Base-by-base conservation (phyloP, 2,329 filamentous ascomycete genomes). In the Cercospora berteroae region DNA sequence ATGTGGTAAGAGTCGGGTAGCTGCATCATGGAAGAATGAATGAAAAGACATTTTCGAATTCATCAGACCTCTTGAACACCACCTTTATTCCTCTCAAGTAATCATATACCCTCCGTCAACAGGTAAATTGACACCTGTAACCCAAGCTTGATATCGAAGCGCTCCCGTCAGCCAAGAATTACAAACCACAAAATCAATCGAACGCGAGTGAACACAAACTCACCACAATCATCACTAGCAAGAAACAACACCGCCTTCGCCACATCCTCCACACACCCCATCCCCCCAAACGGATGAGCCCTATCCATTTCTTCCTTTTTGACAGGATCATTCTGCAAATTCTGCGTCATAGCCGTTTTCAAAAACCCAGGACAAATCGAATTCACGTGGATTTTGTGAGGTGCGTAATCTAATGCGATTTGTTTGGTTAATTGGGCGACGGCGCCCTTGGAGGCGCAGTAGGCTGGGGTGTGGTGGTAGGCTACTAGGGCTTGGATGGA, bases 351-450 rank as follows among this genome's bases (percentile, higher is more conserved):
- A 10, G 76, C 61, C 27, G 72, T 74, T n/a, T 66, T 55, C 27
- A 74, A 66, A 36, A 73, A 83, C 1, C 81, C 81, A 5, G 81
- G 81, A 68, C 79, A 81, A 16, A 82, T 69, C 1, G 78, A 75
- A 67, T 83, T 83, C 66, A 75, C 77, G 64, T 82, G 78, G 44
- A 83, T 80, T 12, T 76, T 73, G 33, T 82, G 72, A 42, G 74
- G 73, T 1, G 79, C 66, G 48, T 68, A 68, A 27, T 68, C 66
- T 20, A 68, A 27, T 2, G 81, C 81, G n/a, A 82, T 75, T 62
- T 80, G 77, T 61, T 80, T 81, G 7, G 83, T 84, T 55, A 86
- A 75, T 50, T 80, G 76, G 9, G 81, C 75, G 6, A 83, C 81
- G 52, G 52, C 52, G 52, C 52, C 52, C 20, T 63, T 52, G 25